phyloP scores from a whole-genome alignment of 1,139 yeast genomes.

The Tardiomyces digboiensis region DNA sequence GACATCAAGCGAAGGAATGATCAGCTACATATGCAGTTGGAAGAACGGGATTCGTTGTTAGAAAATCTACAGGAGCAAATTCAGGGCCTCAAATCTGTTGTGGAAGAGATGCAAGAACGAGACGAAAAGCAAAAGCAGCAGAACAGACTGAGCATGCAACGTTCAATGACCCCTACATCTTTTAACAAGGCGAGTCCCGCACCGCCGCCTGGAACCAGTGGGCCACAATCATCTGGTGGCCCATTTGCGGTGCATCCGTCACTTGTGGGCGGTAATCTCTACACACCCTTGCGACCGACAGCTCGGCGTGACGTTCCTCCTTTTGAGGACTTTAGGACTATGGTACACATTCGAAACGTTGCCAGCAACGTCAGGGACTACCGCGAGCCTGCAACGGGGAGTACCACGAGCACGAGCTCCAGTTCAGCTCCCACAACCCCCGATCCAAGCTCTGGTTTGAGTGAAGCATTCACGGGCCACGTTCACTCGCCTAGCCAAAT shows the following conservation, averaged over 20 bases:
- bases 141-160: neutral
- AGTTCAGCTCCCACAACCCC: neutral
- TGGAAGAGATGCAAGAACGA: slow-evolving; percentile 29
- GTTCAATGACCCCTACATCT: neutral
- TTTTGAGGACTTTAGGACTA: slow-evolving; percentile 9
- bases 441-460: neutral
- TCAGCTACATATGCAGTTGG: slow-evolving; percentile 43
- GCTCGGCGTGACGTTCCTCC: slow-evolving; percentile 13
- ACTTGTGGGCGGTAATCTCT: neutral
- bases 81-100: slow-evolving; percentile 51
- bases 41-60: slow-evolving; percentile 16
- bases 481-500: neutral
- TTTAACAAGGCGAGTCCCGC: neutral
- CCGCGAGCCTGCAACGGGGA: neutral
- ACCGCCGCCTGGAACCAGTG: no score
- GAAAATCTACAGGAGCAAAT: slow-evolving; percentile 24
- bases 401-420: neutral
- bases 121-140: neutral
- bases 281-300: slow-evolving; percentile 13
- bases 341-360: neutral
- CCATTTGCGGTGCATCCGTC: neutral
- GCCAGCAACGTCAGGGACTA: neutral
- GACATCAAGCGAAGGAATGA: slow-evolving; percentile 7
- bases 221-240: no score
- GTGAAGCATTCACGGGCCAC: neutral